phyloP scores from a whole-genome alignment of 2,329 filamentous ascomycete species.

The Chaetothyriales sp. region DNA sequence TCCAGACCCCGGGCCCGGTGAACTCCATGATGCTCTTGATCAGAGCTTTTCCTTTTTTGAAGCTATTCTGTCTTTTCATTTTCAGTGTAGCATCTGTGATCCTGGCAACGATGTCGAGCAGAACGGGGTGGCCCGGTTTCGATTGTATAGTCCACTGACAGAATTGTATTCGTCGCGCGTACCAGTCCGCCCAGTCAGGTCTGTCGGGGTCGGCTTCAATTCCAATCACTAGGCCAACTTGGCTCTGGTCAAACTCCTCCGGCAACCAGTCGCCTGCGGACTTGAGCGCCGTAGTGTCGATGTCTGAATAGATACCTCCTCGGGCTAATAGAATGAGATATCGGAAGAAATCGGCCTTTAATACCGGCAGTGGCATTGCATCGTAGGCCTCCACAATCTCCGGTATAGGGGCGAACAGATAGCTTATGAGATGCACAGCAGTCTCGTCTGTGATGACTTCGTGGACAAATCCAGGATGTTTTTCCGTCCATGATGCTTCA shows the following conservation, averaged over 20 bases:
- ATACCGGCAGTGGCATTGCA: conserved; percentile 55
- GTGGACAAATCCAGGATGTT: conserved; percentile 84
- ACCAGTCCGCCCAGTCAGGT: conserved; percentile 87
- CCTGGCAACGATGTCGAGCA: conserved; percentile 71
- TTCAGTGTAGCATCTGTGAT: conserved; percentile 71
- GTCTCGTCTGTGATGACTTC: conserved; percentile 92
- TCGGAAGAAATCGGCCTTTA: conserved; percentile 66
- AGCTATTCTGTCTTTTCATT: conserved; percentile 51
- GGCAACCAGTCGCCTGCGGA: conserved; percentile 83
- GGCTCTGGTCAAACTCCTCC: conserved; percentile 54
- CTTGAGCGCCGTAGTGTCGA: conserved; percentile 75
- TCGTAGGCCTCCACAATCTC: conserved; percentile 65
- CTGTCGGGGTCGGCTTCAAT: conserved; percentile 95
- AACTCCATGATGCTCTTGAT: conserved; percentile 71
- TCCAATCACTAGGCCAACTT: conserved; percentile 75
- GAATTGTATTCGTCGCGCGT: conserved; percentile 89
- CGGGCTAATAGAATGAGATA: conserved; percentile 62
- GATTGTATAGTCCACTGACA: conserved; percentile 98
- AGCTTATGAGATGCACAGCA: conserved; percentile 61
- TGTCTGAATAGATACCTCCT: conserved; percentile 76
- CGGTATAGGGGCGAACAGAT: conserved; percentile 72
- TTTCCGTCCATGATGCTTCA: conserved; percentile 76
- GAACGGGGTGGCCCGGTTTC: conserved; percentile 83
- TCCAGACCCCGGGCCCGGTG: conserved; percentile 89
- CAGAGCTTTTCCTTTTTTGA: conserved; percentile 46